Percentiles rank a stretch among this genome's conserved stretches.
Conservation (phyloP, 2,329 filamentous ascomycete genomes). For the Penicillium sp. region DNA sequence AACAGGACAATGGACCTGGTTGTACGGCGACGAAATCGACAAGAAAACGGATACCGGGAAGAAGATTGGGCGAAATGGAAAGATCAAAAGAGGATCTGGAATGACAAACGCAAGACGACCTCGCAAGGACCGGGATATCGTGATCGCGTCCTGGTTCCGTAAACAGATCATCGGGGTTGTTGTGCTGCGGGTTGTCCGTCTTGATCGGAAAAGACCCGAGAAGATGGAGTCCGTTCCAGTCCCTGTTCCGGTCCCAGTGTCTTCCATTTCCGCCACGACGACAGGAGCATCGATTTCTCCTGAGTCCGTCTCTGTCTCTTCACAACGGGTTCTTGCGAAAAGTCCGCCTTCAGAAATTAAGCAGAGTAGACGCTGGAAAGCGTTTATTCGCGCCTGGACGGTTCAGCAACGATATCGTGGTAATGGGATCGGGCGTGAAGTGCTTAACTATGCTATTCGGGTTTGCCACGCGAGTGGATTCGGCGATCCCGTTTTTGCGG, state of each 20-base stretch:
- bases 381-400: constrained; percentile 73
- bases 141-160: constrained; percentile 37
- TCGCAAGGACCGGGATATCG: no score
- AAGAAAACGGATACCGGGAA: not conserved
- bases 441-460: constrained; percentile 67
- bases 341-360: no score
- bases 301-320: no score
- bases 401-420: constrained; percentile 63
- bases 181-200: constrained; percentile 46
- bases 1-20: constrained; percentile 3
- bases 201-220: no score
- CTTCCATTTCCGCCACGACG: no score
- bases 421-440: constrained; percentile 63
- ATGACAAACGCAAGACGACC: no score
- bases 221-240: no score
- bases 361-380: constrained; percentile 14
- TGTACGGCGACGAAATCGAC: not conserved
- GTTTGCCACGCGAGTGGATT: constrained; percentile 64
- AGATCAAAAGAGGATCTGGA: not conserved
- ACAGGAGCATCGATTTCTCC: no score
- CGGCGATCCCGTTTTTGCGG: constrained; percentile 63
- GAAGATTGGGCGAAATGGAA: not conserved
- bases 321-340: no score
- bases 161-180: constrained; percentile 64
- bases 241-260: no score